Base-by-base conservation (phyloP, 768 basidiomycete genomes). In the Psilocybe tampanensis region DNA sequence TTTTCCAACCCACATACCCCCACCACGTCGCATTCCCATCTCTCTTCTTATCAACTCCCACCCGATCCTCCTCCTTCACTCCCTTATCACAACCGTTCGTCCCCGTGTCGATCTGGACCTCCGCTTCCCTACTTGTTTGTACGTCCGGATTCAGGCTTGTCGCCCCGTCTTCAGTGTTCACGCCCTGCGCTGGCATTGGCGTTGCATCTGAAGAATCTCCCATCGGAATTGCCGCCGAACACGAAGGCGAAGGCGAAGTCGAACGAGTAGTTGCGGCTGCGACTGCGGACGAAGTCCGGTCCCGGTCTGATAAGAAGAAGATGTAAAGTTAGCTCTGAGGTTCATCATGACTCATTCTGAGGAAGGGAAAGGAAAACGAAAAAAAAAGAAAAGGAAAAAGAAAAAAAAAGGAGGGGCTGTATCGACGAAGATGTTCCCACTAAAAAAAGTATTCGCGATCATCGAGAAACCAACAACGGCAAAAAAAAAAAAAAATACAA, bases 1-100 rank as follows among this genome's bases (percentile, higher is more conserved):
- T n/a, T n/a, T n/a, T n/a, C 64, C 61, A 67, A 0, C 58, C 66
- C 41, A 67, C 60, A 41, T 67, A 67, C 32, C 44, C 56, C 66
- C 63, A 67, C 66, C 66, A 67, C 22, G 60, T 52, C 47, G 26
- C 43, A 21, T 48, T 15, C 13, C 34, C n/a, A n/a, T n/a, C n/a
- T n/a, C n/a, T n/a, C n/a, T n/a, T n/a, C n/a, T n/a, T n/a, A n/a
- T n/a, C n/a, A n/a, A n/a, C n/a, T n/a, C n/a, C n/a, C n/a, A n/a
- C n/a, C n/a, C n/a, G n/a, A n/a, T 32, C 18, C 21, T 36, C 39
- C 36, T 24, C 36, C 39, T 36, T 36, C 50, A 22, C 33, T 39
- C 39, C 11, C 34, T 52, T 36, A 17, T 13, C 12, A 39, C 11
- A 9, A 15, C n/a, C 33, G 34, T 23, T 26, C 21, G 19, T 21